Evolutionary conservation across 495 filamentous ascomycete genomes (phyloP).

Genomic region (Aspergillus asperescens): DNA sequence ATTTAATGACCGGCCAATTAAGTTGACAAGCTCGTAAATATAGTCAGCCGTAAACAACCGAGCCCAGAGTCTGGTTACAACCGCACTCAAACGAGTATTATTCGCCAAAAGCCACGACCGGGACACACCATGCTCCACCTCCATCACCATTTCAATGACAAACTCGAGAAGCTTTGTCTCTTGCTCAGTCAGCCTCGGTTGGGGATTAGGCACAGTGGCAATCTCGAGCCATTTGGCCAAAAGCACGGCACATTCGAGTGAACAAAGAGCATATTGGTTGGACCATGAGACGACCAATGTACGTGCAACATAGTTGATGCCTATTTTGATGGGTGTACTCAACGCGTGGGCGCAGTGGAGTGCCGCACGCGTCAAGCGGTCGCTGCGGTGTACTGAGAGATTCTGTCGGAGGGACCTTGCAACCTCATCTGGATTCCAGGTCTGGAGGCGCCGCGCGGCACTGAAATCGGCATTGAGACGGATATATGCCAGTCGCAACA

Average conservation of each 20-base stretch:
- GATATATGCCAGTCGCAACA: conserved; percentile 62
- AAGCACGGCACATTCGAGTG: conserved; percentile 65
- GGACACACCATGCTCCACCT: conserved; percentile 54
- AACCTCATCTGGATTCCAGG: conserved; percentile 55
- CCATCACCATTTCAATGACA: conserved; percentile 62
- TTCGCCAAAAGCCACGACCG: conserved; percentile 46
- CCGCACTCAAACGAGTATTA: conserved; percentile 55
- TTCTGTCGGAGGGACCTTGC: conserved; percentile 54
- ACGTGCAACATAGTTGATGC: conserved; percentile 63
- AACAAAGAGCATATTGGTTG: conserved; percentile 64
- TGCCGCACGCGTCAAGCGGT: conserved; percentile 53
- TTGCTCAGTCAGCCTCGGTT: conserved; percentile 43
- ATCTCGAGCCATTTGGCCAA: conserved; percentile 51
- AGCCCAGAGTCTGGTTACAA: conserved; percentile 62
- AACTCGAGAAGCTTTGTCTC: conserved; percentile 57
- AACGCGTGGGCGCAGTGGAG: conserved; percentile 66
- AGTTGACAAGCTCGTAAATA: conserved; percentile 61
- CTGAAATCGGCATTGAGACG: conserved; percentile 62
- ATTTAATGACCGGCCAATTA: conserved; percentile 58
- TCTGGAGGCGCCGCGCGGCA: conserved; percentile 56
- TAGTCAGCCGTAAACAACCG: conserved; percentile 63
- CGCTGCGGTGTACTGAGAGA: conserved; percentile 52
- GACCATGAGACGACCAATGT: conserved; percentile 67
- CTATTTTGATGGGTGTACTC: conserved; percentile 61
- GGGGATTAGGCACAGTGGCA: conserved; percentile 30